A percentile compares a stretch with the other conserved stretches of the same genome.
Conservation (phyloP, 2,329 filamentous ascomycete genomes). For the Fusarium veterinarium region DNA sequence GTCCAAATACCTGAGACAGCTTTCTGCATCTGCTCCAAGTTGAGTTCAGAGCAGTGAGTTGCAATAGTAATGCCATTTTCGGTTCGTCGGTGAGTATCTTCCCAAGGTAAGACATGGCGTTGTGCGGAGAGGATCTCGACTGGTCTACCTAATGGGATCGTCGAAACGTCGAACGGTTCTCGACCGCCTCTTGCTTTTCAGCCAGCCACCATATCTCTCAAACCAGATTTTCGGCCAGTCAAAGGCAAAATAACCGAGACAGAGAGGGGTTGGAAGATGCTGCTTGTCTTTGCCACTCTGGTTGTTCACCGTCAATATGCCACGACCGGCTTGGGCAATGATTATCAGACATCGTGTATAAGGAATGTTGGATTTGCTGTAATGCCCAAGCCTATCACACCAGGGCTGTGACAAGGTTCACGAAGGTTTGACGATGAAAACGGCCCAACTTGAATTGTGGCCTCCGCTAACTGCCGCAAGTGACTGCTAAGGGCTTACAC, state of each 20-base stretch:
- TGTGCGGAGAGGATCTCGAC: background rate
- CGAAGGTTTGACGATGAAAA: background rate
- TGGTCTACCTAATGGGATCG: background rate
- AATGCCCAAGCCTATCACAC: too few relatives aligned
- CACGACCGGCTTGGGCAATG: fast-evolving
- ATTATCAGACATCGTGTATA: background rate
- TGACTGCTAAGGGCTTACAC: too few relatives aligned
- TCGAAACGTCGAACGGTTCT: background rate
- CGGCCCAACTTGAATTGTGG: too few relatives aligned
- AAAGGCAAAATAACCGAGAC: background rate
- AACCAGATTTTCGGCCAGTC: background rate
- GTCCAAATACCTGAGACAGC: background rate
- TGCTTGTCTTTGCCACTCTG: background rate
- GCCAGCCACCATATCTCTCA: background rate
- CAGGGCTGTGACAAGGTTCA: fast-evolving
- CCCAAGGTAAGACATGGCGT: background rate
- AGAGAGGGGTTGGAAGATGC: background rate
- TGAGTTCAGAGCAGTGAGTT: background rate
- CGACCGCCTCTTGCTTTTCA: background rate
- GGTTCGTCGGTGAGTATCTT: background rate
- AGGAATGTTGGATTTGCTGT: too few relatives aligned
- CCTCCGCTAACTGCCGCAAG: too few relatives aligned
- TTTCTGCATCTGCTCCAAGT: too few relatives aligned
- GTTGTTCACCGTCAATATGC: background rate
- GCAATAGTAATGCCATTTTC: background rate